phyloP scores from a whole-genome alignment of 768 basidiomycete species.

The Lactarius sp. region DNA sequence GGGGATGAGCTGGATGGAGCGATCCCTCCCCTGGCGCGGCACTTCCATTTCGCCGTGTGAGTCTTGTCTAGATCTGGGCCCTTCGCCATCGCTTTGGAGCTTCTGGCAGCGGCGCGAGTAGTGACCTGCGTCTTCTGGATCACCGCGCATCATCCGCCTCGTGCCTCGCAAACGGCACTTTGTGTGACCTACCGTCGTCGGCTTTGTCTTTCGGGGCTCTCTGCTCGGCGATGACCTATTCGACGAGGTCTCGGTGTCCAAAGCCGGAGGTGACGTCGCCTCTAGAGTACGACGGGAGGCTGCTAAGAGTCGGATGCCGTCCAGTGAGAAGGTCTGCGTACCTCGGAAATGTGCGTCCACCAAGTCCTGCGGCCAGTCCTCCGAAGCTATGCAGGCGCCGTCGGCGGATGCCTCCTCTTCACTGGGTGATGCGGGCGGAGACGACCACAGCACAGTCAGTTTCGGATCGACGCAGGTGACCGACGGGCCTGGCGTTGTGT shows the following conservation, averaged over 20 bases:
- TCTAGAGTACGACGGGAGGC: not conserved
- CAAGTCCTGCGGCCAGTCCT: not conserved
- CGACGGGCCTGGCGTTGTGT: constrained; percentile 10
- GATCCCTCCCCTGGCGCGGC: not conserved
- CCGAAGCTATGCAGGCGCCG: not conserved
- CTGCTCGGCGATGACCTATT: not conserved
- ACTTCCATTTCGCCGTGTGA: constrained; percentile 21
- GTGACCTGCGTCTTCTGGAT: constrained; percentile 6
- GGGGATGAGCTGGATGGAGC: constrained; percentile 6
- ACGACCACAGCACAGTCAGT: constrained; percentile 8
- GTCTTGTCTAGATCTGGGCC: constrained; percentile 13
- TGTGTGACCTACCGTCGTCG: constrained; percentile 15
- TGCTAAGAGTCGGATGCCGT: not conserved
- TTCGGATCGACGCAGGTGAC: constrained; percentile 17
- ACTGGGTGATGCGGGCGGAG: constrained; percentile 7
- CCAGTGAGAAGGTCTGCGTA: not conserved
- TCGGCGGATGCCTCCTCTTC: constrained; percentile 1
- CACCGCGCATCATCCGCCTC: not conserved
- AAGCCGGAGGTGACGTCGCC: not conserved
- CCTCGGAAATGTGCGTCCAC: not conserved
- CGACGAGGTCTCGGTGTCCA: not conserved
- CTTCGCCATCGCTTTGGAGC: constrained; percentile 6
- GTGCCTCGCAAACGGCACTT: not conserved
- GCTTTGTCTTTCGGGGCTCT: constrained; percentile 2
- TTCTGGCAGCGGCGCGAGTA: constrained; percentile 7